Percentiles rank a stretch among this genome's conserved stretches.
Evolutionary conservation across 805 yeast genomes (phyloP).

Genomic region (Trichomonascus vanleenenianus): DNA sequence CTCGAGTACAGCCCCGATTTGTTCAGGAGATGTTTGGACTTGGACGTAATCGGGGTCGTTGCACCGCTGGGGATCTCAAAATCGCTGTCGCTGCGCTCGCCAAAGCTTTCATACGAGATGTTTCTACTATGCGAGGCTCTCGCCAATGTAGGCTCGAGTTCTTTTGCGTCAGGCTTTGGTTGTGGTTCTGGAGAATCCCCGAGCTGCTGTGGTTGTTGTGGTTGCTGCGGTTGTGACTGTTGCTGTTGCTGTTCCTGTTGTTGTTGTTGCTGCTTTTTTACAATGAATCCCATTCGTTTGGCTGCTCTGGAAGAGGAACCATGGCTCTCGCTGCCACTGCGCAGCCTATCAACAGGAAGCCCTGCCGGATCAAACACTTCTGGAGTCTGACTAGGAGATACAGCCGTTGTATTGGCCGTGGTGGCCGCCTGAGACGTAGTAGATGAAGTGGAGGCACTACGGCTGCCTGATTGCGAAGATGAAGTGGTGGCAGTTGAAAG

Average conservation of each 20-base stretch:
- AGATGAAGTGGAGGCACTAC: too few relatives aligned
- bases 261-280: slow-evolving; percentile 30
- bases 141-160: background rate
- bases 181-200: too few relatives aligned
- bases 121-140: slow-evolving; percentile 6
- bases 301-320: slow-evolving; percentile 61
- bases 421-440: too few relatives aligned
- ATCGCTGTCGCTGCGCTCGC: slow-evolving; percentile 4
- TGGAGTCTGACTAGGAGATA: too few relatives aligned
- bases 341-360: slow-evolving; percentile 18
- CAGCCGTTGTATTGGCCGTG: too few relatives aligned
- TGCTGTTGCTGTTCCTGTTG: background rate
- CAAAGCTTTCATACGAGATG: background rate
- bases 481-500: too few relatives aligned
- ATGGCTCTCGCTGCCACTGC: slow-evolving; percentile 36
- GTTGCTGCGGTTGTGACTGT: too few relatives aligned
- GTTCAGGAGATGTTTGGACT: slow-evolving; percentile 2
- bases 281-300: slow-evolving; percentile 68
- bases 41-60: background rate
- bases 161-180: too few relatives aligned
- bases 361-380: too few relatives aligned
- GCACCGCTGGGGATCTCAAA: background rate
- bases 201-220: too few relatives aligned
- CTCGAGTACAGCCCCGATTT: slow-evolving; percentile 5
- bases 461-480: too few relatives aligned